A percentile compares a stretch with the other conserved stretches of the same genome.
Evolutionary conservation across 192 early-diverging fungal species (phyloP).

Genomic region (Gryganskiella cystojenkinii): DNA sequence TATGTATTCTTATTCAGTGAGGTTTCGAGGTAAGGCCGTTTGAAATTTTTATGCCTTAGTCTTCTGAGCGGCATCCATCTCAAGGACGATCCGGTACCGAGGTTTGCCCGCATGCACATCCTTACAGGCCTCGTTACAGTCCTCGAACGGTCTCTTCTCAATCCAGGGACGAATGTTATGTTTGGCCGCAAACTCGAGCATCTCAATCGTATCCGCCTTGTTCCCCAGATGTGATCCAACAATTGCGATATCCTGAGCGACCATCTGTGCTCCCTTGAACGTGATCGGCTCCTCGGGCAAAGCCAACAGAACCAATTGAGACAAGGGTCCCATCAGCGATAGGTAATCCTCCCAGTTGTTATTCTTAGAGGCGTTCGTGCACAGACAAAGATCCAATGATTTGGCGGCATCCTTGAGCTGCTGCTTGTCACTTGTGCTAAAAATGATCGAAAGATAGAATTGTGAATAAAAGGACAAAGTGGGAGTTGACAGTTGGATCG

Average conservation of each 20-base stretch:
- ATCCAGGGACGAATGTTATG: constrained; percentile 69
- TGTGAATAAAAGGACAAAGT: neutral
- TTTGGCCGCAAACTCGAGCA: constrained; percentile 74
- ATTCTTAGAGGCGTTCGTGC: constrained; percentile 24
- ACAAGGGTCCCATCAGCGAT: constrained; percentile 59
- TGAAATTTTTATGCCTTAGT: neutral
- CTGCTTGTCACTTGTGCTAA: neutral
- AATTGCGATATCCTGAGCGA: constrained; percentile 66
- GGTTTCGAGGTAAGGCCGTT: too few relatives aligned
- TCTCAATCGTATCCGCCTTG: constrained; percentile 60
- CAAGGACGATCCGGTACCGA: constrained; percentile 74
- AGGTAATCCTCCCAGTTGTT: constrained; percentile 62
- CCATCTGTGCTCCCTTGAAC: constrained; percentile 55
- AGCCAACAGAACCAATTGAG: constrained; percentile 69
- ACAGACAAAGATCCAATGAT: constrained; percentile 39
- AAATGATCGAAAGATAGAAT: too few relatives aligned
- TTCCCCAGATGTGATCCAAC: constrained; percentile 68
- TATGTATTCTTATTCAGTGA: too few relatives aligned
- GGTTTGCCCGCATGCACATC: constrained; percentile 67
- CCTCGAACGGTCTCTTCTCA: constrained; percentile 62
- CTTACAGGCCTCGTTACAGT: constrained; percentile 67
- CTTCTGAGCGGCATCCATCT: constrained; percentile 33
- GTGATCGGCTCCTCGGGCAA: constrained; percentile 65
- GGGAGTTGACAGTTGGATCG: neutral
- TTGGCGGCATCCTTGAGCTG: neutral